phyloP scores from a whole-genome alignment of 1,284 basidiomycete species.

The Peniophora sp. region DNA sequence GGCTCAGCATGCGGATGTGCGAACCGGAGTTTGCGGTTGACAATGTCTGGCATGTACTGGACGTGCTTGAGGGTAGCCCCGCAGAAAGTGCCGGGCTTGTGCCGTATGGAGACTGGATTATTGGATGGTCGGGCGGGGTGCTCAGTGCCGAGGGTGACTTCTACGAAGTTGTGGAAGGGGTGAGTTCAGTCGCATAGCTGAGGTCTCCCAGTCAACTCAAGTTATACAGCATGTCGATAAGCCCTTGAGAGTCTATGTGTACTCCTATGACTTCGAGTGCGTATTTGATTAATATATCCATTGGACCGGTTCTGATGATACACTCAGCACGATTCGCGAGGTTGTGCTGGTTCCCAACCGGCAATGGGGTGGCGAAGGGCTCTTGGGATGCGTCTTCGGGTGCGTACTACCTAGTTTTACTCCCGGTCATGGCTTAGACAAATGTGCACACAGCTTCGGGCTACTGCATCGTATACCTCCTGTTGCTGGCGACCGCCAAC shows the following conservation, averaged over 20 bases:
- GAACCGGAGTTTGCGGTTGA: slow-evolving; percentile 83
- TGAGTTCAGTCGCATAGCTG: slow-evolving; percentile 28
- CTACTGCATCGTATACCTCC: slow-evolving; percentile 87
- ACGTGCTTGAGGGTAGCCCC: slow-evolving; percentile 92
- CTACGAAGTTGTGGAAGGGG: slow-evolving; percentile 92
- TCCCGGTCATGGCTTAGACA: slow-evolving; percentile 6
- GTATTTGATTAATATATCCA: slow-evolving; percentile 23
- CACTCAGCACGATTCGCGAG: slow-evolving; percentile 74
- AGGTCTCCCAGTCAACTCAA: slow-evolving; percentile 7
- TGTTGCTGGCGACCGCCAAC: slow-evolving; percentile 43
- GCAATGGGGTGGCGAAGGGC: slow-evolving; percentile 92
- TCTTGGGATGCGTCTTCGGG: slow-evolving; percentile 93
- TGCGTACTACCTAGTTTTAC: slow-evolving; percentile 27
- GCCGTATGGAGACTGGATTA: slow-evolving; percentile 84
- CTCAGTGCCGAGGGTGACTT: slow-evolving; percentile 93
- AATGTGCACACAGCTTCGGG: slow-evolving; percentile 46
- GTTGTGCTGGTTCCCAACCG: slow-evolving; percentile 90
- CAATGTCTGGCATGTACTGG: slow-evolving; percentile 97
- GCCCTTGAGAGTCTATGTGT: slow-evolving; percentile 89
- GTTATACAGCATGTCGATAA: slow-evolving; percentile 78
- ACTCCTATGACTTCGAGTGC: slow-evolving; percentile 95
- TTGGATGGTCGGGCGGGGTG: slow-evolving; percentile 93
- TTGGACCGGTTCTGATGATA: neutral
- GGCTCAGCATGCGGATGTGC: slow-evolving; percentile 88
- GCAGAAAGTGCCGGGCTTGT: slow-evolving; percentile 87